Evolutionary conservation across 2,329 filamentous ascomycete species (phyloP), one percentile per base, ranked within the genome.

Genomic region (Pseudogymnoascus sp.): DNA sequence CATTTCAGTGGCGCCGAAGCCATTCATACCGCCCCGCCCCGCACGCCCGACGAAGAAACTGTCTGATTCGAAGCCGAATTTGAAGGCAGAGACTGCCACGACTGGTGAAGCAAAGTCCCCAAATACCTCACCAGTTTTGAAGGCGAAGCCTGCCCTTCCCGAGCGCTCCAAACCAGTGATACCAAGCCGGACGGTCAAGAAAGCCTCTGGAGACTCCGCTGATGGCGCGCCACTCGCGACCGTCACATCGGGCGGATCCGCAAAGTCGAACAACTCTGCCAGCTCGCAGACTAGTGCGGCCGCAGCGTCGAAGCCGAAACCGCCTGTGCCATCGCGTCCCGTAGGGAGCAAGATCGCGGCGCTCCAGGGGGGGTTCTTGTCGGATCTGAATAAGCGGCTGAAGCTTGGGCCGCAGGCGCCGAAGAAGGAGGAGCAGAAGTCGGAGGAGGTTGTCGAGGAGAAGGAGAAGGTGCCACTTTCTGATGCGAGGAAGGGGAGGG

Each of bases 291-390:
- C 78, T 63, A 76, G 78, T 21, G 72, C 77, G 2, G 76, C 79
- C 55, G 72, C 77, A 1, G 73, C 78, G 14, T 73, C 80, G 11
- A 95, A 92, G 72, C 75, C 84, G n/a, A 97, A 97, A 73, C 92
- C 94, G 4, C 83, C 86, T 0, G 83, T 97, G 2, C 92, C 94
- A 10, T 83, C 87, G 12, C 85, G 91, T 52, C 90, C 92, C 2
- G 81, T 82, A 45, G 90, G 90, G 8, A 84, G 86, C 69, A 97
- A 97, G 78, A 95, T 99, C 72, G 91, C 92, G 14, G 89, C 91
- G 23, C 78, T 99, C 33, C 92, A 96, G 75, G 90, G 90, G 38
- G 91, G 90, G 2, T 97, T 99, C 74, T 86, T 99, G 82, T 92
- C 87, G 49, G 93, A 97, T 71, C 78, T 99, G 43, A 96, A 97